Evolutionary conservation across 1,139 yeast genomes (phyloP).

Genomic region (Candida tropicalis): DNA sequence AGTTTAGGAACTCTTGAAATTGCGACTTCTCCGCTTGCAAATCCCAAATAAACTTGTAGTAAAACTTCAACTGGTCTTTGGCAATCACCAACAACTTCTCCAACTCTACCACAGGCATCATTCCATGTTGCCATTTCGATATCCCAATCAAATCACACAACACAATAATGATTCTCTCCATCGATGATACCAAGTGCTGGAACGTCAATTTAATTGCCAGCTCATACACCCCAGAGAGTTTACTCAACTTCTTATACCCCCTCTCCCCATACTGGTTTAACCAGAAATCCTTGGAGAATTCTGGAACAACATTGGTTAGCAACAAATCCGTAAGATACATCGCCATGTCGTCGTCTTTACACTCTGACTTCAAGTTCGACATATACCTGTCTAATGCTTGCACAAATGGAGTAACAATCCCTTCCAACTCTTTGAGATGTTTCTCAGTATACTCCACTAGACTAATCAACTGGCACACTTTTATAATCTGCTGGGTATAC

Average conservation of each 20-base stretch:
- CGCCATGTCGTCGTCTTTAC: conserved; percentile 8
- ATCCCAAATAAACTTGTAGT: conserved; percentile 47
- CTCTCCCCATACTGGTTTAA: conserved; percentile 64
- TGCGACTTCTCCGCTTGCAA: conserved; percentile 54
- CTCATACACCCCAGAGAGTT: conserved; percentile 55
- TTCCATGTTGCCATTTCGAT: conserved; percentile 36
- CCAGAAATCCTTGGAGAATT: conserved; percentile 41
- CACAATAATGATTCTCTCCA: conserved; percentile 60
- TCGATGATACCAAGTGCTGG: conserved; percentile 53
- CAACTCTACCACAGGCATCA: conserved; percentile 5
- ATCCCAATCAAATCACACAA: conserved; percentile 50
- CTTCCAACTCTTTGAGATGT: conserved; percentile 35
- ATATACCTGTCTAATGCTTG: conserved; percentile 41
- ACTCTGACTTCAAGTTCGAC: conserved; percentile 14
- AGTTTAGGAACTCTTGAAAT: conserved; percentile 53
- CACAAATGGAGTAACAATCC: conserved; percentile 45
- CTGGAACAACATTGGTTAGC: conserved; percentile 59
- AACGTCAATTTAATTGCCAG: conserved; percentile 46
- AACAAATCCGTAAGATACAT: conserved; percentile 49
- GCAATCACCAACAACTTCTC: conserved; percentile 18
- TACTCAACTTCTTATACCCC: conserved; percentile 62
- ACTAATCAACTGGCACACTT: conserved; percentile 35
- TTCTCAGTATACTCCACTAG: conserved; percentile 37
- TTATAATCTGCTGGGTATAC: conserved; percentile 26
- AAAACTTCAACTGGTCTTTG: conserved; percentile 33